A percentile compares a stretch with the other conserved stretches of the same genome.
Conservation (phyloP, 192 early-diverging fungal species). For the Linnemannia elongata region DNA sequence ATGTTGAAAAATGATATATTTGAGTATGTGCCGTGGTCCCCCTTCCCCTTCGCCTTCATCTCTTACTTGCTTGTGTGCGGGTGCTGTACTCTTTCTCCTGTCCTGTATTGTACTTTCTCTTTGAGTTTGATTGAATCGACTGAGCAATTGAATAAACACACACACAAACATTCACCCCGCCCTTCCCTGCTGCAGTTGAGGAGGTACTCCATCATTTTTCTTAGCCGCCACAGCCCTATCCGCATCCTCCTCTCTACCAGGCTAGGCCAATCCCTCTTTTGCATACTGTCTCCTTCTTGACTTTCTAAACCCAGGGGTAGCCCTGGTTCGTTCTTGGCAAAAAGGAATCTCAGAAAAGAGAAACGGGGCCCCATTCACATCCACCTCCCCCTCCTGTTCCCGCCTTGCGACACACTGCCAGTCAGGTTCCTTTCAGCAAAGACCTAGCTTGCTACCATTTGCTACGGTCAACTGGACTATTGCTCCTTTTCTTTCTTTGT, state of each 20-base stretch:
- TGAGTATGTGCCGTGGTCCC: neutral
- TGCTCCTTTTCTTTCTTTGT: neutral
- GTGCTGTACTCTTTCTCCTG: too few species aligned
- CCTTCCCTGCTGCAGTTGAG: neutral
- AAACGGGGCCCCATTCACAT: too few species aligned
- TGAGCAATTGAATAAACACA: too few species aligned
- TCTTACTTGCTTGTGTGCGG: neutral
- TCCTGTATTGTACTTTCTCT: too few species aligned
- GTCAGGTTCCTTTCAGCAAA: neutral
- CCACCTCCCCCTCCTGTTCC: neutral
- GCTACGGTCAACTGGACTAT: neutral
- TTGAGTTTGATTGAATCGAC: too few species aligned
- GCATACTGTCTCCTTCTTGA: neutral
- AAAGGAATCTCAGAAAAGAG: neutral
- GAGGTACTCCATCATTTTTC: neutral
- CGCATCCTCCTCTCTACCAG: neutral
- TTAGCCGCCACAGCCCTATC: neutral
- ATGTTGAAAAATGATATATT: too few species aligned
- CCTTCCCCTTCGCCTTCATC: neutral
- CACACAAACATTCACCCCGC: too few species aligned
- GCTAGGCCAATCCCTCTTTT: too few species aligned
- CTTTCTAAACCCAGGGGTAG: neutral
- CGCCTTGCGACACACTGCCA: neutral
- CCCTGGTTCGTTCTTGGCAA: neutral
- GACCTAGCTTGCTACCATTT: neutral